Evolutionary conservation across 2,329 filamentous ascomycete genomes (phyloP).

Genomic region (Diaporthe vexans): DNA sequence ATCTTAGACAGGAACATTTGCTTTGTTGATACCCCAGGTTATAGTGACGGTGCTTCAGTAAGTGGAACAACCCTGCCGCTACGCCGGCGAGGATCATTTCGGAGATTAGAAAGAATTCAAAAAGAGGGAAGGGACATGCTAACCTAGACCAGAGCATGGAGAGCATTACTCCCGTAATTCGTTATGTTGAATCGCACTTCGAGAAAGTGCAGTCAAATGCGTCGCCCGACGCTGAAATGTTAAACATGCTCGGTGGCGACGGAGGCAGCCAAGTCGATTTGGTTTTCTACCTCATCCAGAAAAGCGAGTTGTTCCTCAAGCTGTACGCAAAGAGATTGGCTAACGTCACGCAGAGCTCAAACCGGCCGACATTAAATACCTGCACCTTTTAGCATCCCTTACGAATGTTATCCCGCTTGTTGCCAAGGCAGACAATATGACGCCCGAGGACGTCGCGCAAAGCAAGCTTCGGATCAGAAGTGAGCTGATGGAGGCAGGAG

Average conservation of each 20-base stretch:
- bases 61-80: constrained; percentile 46
- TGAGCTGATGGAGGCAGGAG: constrained; percentile 68
- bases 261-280: constrained; percentile 88
- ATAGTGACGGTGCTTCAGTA: constrained; percentile 67
- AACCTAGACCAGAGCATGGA: constrained; percentile 61
- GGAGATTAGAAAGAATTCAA: not conserved
- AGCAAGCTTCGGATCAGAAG: constrained; percentile 72
- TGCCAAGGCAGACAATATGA: constrained; percentile 80
- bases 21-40: constrained; percentile 88
- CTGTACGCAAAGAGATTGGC: not conserved
- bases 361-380: constrained; percentile 77
- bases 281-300: constrained; percentile 84
- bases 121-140: not conserved
- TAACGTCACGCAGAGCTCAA: constrained; percentile 63
- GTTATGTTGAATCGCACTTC: constrained; percentile 81
- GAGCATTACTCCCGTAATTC: constrained; percentile 70
- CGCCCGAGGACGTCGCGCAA: constrained; percentile 66
- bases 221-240: constrained; percentile 80
- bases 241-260: constrained; percentile 83
- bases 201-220: constrained; percentile 73
- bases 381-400: constrained; percentile 76
- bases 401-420: constrained; percentile 91
- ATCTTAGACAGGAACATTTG: constrained; percentile 93
- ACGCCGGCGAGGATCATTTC: not conserved
- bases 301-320: constrained; percentile 65